These are phyloP conservation scores for Ligustrum vulgare DNA, from an alignment of 257 asterid species.

Conservation along the genomic window DNA sequence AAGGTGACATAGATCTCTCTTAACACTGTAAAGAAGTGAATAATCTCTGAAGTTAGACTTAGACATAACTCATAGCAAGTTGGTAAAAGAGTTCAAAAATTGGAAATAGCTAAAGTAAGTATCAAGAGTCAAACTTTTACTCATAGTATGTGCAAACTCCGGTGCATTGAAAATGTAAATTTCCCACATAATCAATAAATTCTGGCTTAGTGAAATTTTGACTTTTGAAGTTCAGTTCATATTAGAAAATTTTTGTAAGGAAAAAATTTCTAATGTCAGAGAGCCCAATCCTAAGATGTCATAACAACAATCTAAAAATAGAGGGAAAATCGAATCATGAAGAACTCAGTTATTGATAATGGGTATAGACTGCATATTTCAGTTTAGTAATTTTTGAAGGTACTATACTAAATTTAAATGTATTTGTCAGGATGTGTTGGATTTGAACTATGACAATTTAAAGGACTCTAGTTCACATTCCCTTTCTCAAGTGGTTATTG, in stretches of 20 bases:
- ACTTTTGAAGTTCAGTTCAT: neutral
- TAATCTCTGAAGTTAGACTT: neutral
- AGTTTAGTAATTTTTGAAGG: neutral
- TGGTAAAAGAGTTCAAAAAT: neutral
- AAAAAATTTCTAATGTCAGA: neutral
- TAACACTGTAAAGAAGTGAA: neutral
- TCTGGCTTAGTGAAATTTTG: neutral
- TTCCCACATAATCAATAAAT: neutral
- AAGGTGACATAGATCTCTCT: constrained; percentile 42
- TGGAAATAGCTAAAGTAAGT: neutral
- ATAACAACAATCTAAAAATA: neutral
- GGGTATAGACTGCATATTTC: neutral
- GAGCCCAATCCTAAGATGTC: neutral
- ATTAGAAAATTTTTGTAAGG: neutral
- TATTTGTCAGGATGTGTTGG: constrained; percentile 46
- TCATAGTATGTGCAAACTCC: neutral
- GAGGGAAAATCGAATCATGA: neutral
- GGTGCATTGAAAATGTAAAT: neutral
- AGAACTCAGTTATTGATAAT: neutral
- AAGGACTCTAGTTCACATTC: constrained; percentile 44
- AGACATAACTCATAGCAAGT: neutral
- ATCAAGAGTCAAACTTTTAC: neutral
- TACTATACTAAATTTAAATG: constrained; percentile 24
- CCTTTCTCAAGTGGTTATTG: constrained; percentile 61
- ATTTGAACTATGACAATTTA: constrained; percentile 28